Evolutionary conservation across 2,329 filamentous ascomycete genomes (phyloP), one percentile per base, ranked within the genome.

Genomic region (Venturia carpophila): DNA sequence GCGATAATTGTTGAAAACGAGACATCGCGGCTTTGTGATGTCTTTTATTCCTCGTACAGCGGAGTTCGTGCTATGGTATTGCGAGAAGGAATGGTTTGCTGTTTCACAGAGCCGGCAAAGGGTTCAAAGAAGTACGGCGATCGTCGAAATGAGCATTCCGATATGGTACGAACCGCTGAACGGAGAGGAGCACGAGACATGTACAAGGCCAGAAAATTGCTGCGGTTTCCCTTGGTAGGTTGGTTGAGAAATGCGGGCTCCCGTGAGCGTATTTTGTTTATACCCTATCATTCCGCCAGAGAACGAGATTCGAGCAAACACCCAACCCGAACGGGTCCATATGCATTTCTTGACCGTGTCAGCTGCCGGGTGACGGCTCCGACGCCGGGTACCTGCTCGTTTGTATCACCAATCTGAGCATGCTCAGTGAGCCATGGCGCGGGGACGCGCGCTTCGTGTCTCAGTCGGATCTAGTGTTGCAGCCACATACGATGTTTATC

Each of bases 1-100:
- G 27, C 13, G 52, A 58, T n/a, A 58, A 21, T 27, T 58, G 52
- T 37, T 58, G 52, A n/a, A 58, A 58, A n/a, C 52, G 52, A 58
- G 52, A 58, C 52, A 58, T 58, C 1, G 52, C 30, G 27, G 19
- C 30, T 30, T 37, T 37, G 6, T n/a, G 15, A 37, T 58, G 52
- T 58, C 30, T 37, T 58, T 58, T 34, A 58, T 37, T 15, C 19
- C 19, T 11, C 52, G 19, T 34, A 58, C 52, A 58, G 27, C 52
- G 30, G 30, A 34, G 17, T 34, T 37, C 17, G 21, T 58, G 27
- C 24, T 37, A 27, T 58, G 27, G 52, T 37, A 15, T 7, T 58
- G 52, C 27, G 13, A 37, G 52, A 58, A 52, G 52, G 30, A 58
- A 58, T 58, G 27, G 52, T 37, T 58, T 37, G 27, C 19, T 34